Percentiles rank a stretch among this genome's conserved stretches.
Conservation (phyloP, 768 basidiomycete species). For the Boletus insuetus region DNA sequence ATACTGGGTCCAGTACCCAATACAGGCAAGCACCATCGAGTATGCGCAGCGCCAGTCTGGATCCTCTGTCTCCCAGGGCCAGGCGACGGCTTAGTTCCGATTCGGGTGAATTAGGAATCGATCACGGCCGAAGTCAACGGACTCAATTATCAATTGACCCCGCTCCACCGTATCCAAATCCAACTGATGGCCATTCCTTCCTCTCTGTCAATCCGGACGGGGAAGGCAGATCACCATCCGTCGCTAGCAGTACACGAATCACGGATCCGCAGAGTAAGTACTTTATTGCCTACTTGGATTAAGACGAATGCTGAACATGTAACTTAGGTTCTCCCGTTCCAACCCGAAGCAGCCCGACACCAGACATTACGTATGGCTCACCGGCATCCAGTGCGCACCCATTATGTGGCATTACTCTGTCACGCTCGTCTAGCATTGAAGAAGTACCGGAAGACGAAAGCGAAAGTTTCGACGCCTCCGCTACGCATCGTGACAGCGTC, state of each 20-base stretch:
- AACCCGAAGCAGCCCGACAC: not conserved
- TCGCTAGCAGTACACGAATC: constrained; percentile 9
- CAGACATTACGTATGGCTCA: constrained; percentile 5
- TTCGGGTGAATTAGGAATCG: not conserved
- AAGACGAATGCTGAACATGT: not conserved
- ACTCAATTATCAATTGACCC: constrained; percentile 11
- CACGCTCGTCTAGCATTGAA: constrained; percentile 44
- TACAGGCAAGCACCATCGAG: not conserved
- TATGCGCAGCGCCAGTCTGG: constrained; percentile 11
- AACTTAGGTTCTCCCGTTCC: constrained; percentile 10
- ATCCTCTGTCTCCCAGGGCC: constrained; percentile 4
- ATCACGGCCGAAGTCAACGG: not conserved
- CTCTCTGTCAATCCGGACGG: not conserved
- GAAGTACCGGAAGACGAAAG: constrained; percentile 37
- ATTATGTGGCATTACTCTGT: constrained; percentile 15
- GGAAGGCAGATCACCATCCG: constrained; percentile 5
- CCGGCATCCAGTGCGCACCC: constrained; percentile 10
- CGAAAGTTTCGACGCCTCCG: constrained; percentile 7
- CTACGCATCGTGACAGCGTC: constrained; percentile 1
- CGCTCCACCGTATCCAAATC: constrained; percentile 34
- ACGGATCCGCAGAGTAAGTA: constrained; percentile 11
- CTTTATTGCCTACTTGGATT: not conserved
- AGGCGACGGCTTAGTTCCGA: constrained; percentile 9
- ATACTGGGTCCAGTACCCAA: not conserved
- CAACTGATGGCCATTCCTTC: not conserved